Base-by-base conservation (phyloP, 2,329 filamentous ascomycete genomes). In the Epichloe elymi region DNA sequence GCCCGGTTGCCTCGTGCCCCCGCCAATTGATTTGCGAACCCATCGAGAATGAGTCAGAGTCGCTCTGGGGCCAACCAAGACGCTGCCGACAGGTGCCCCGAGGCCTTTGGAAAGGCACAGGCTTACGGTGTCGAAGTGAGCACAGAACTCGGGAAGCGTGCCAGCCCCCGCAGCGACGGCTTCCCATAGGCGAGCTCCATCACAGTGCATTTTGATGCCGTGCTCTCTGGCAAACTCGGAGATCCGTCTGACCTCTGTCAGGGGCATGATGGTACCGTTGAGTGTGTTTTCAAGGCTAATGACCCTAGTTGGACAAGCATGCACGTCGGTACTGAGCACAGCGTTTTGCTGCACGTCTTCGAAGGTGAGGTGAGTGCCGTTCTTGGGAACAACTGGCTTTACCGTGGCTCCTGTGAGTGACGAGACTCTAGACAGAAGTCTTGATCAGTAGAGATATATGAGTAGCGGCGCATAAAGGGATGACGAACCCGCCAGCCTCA, bases 231-330 rank as follows among this genome's bases (percentile, higher is more conserved):
- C 87, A 73, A 86, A 95, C 1, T 72, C 71, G 0, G 80, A 74
- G 60, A 95, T 95, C 42, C 76, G 74, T 53, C 72, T 74, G 10
- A 82, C 76, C 64, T 95, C 88, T 1, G 69, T 67, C 1, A 95
- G 73, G 0, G 89, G 90, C 74, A 87, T 84, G 43, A 95, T 74
- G 59, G 82, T 81, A 23, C 89, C 89, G 51, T 80, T 79, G 47
- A 95, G 75, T 1, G 90, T 95, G 63, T 95, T 95, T 63, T 96
- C 89, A 46, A 95, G 72, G 55, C 79, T 83, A 57, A 96, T 87
- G 48, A 95, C 78, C 43, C 79, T 79, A 0, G 89, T 95, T 0
- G 89, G 88, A 60, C 85, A 89, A 35, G 75, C 73, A 63, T 95
- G 88, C 19, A 93, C 77, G 58, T 94, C 80, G 50, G 86, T 76